phyloP scores from a whole-genome alignment of 108 stramenopile genomes.

The Schizochytrium sp. region DNA sequence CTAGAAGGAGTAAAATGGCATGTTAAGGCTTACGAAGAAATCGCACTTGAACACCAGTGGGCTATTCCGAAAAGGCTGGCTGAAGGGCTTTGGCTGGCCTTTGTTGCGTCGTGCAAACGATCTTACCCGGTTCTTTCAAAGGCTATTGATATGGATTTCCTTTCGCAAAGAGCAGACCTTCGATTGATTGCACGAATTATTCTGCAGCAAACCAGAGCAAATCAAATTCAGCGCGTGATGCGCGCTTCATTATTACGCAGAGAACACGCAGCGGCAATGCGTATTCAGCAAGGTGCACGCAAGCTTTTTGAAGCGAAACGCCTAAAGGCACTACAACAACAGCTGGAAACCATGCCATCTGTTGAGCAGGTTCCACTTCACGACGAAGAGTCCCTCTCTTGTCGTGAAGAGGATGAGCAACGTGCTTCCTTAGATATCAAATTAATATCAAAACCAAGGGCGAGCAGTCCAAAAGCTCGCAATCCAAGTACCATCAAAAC shows the following conservation, averaged over 20 bases:
- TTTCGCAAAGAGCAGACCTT: not conserved
- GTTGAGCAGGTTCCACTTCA: no score
- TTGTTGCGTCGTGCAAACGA: not conserved
- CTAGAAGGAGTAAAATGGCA: constrained; percentile 29
- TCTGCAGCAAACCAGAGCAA: not conserved
- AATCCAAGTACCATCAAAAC: no score
- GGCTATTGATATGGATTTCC: not conserved
- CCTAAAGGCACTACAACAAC: not conserved
- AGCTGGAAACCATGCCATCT: no score
- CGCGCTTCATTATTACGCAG: not conserved
- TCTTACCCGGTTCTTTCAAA: not conserved
- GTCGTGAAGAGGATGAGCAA: no score
- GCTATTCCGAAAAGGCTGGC: not conserved
- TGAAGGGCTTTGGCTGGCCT: not conserved
- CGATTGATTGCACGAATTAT: not conserved
- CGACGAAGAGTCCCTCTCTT: no score
- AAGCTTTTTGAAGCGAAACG: not conserved
- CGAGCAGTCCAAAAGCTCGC: no score
- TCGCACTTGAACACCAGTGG: not conserved
- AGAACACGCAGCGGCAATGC: not conserved
- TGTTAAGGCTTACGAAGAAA: constrained; percentile 14
- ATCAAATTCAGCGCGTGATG: not conserved
- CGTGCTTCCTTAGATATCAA: no score
- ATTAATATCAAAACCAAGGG: no score
- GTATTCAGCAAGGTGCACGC: not conserved